phyloP scores from a whole-genome alignment of 169 alveolate species.

The Amoebophrya sp. region DNA sequence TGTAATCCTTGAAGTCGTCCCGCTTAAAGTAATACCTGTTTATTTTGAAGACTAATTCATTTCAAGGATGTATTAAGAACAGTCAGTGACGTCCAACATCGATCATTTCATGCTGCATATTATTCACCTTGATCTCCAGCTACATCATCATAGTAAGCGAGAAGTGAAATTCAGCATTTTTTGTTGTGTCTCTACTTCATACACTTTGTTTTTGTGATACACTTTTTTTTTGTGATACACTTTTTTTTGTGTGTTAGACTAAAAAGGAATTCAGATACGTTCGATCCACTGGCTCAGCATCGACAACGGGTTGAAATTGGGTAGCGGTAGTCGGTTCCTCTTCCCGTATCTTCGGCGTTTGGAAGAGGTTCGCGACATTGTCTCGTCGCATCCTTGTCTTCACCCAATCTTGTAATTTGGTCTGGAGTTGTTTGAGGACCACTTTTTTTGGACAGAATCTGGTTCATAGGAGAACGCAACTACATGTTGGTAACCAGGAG shows the following conservation, averaged over 20 bases:
- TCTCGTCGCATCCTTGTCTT: neutral
- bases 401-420: neutral
- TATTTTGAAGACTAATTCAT: no score
- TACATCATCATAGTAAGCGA: no score
- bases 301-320: neutral
- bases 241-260: neutral
- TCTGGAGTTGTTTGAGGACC: neutral
- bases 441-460: neutral
- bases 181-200: no score
- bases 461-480: no score
- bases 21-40: constrained; percentile 14
- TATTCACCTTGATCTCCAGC: no score
- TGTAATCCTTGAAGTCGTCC: neutral
- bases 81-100: no score
- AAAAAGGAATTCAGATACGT: neutral
- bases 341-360: constrained; percentile 4
- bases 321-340: neutral
- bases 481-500: no score
- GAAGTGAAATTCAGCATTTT: no score
- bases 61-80: no score
- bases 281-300: neutral
- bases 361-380: constrained; percentile 19
- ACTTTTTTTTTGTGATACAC: neutral
- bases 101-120: no score
- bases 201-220: no score